Conservation (phyloP, 2,329 filamentous ascomycete genomes). For the Paecilomyces fulvus region DNA sequence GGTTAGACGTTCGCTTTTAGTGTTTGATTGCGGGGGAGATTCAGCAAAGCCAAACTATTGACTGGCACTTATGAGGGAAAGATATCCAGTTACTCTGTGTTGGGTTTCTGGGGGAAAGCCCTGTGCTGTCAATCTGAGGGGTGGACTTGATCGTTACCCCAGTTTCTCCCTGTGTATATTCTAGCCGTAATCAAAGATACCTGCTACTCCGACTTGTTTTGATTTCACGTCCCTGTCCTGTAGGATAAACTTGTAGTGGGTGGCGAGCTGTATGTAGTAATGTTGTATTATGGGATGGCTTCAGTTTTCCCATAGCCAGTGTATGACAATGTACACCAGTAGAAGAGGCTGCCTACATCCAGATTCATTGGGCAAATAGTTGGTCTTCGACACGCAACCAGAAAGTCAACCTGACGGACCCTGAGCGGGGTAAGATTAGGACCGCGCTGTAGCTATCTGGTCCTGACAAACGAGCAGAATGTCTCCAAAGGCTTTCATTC, state of each 20-base stretch:
- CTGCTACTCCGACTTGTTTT: slow-evolving; percentile 13
- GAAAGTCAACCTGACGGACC: too few relatives aligned
- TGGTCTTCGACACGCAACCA: too few relatives aligned
- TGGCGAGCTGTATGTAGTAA: not conserved
- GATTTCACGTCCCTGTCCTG: not conserved
- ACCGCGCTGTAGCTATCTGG: too few relatives aligned
- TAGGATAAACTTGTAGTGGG: not conserved
- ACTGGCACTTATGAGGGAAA: slow-evolving; percentile 98
- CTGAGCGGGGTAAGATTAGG: too few relatives aligned
- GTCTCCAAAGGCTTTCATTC: too few relatives aligned
- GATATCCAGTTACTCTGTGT: slow-evolving; percentile 60
- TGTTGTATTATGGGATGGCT: not conserved
- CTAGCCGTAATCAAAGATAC: slow-evolving; percentile 29
- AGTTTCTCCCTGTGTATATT: slow-evolving; percentile 33
- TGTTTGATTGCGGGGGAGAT: slow-evolving; percentile 5
- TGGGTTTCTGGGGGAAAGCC: slow-evolving; percentile 78
- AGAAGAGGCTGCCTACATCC: not conserved
- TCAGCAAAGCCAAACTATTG: slow-evolving; percentile 44
- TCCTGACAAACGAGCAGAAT: too few relatives aligned
- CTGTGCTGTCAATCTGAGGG: slow-evolving; percentile 72
- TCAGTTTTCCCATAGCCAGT: not conserved
- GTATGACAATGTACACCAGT: not conserved
- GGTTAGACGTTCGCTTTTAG: slow-evolving; percentile 14
- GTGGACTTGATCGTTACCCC: slow-evolving; percentile 85
- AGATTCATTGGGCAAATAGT: too few relatives aligned